Base-by-base conservation (phyloP, 495 filamentous ascomycete genomes). In the Penicillium macrosclerotiorum region DNA sequence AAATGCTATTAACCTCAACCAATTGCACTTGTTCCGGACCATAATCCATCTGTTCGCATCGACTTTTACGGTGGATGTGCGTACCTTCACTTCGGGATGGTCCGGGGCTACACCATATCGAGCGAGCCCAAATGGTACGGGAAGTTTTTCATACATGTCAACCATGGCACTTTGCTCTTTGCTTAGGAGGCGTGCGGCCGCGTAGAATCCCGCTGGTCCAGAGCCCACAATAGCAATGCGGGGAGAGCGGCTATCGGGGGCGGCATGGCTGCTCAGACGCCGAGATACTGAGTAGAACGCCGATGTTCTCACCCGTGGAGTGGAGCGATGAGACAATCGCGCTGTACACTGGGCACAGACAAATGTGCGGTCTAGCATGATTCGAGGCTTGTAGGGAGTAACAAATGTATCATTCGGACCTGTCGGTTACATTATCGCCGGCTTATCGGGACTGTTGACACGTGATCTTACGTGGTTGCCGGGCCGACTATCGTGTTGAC, bases 41-140 rank as follows among this genome's bases (percentile, higher is more conserved):
- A n/a, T n/a, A n/a, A n/a, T n/a, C n/a, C n/a, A n/a, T n/a, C n/a
- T n/a, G n/a, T n/a, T n/a, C n/a, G n/a, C n/a, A n/a, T n/a, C n/a
- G n/a, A n/a, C n/a, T n/a, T n/a, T n/a, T n/a, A n/a, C n/a, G n/a
- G n/a, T n/a, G n/a, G n/a, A n/a, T n/a, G 34, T 20, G 44, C 69
- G 42, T 75, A 93, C 91, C 82, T 98, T 98, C 31, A 97, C 93
- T 71, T 97, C 91, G 11, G 93, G 91, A 65, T 98, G 93, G 62
- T 98, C 93, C 6, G 93, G 93, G 8, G 93, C 94, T 37, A 98
- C 93, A 11, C 93, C 93, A 60, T 90, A 96, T 38, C 93, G 75
- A 12, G 92, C 89, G 37, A 98, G 75, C 2, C 93, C 93, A 63
- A 88, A 98, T 5, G 93, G 93, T 7, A 92, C 90, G 0, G 93